phyloP scores from a whole-genome alignment of 1,284 basidiomycete species.

The Leccinum angustisporum region DNA sequence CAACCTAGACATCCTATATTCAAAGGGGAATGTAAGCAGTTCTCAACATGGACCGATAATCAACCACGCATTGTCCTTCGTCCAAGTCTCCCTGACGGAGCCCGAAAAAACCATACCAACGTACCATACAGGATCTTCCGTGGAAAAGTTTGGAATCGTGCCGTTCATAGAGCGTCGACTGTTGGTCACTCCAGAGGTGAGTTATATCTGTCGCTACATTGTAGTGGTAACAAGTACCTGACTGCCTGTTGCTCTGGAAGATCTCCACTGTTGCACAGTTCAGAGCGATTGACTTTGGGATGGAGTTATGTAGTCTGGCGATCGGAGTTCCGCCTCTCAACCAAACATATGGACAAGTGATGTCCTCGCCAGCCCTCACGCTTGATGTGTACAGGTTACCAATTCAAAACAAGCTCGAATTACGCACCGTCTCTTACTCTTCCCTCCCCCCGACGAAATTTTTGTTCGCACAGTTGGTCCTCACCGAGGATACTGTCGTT shows the following conservation, averaged over 20 bases:
- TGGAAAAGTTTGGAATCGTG: conserved; percentile 1
- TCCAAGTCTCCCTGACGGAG: conserved; percentile 4
- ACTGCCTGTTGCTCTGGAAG: not conserved
- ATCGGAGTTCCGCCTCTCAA: conserved; percentile 1
- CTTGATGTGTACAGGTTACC: conserved; percentile 7
- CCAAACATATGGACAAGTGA: not conserved
- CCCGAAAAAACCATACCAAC: conserved; percentile 1
- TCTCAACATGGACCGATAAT: conserved; percentile 3
- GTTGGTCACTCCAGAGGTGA: conserved; percentile 3
- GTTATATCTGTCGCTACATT: not conserved
- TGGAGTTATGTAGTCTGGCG: conserved; percentile 6
- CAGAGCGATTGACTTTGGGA: conserved; percentile 9
- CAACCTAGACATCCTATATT: conserved; percentile 6
- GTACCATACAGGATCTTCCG: not conserved
- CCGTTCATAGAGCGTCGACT: conserved; percentile 2
- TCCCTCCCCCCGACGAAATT: not conserved
- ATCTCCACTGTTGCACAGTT: conserved; percentile 8
- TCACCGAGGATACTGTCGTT: not conserved
- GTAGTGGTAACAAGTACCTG: not conserved
- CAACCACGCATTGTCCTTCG: conserved; percentile 3
- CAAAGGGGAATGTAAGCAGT: conserved; percentile 4
- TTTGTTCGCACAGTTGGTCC: conserved; percentile 1
- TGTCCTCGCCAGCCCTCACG: not conserved
- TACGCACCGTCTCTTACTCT: conserved; percentile 3
- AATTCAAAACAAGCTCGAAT: not conserved